Conservation (phyloP, 73 alveolate species). For the Stentor coeruleus region DNA sequence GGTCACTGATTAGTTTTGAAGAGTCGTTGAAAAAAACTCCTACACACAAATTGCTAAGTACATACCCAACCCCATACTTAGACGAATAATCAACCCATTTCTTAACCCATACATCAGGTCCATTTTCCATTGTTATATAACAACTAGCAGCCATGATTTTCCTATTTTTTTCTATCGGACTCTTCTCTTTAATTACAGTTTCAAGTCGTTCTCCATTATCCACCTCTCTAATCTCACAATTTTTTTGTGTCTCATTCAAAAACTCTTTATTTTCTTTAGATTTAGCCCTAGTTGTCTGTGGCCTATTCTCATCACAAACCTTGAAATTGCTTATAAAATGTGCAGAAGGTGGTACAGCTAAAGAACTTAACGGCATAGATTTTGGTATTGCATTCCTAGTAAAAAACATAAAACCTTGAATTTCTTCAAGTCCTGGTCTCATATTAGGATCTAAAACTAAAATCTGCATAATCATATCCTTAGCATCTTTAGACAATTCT, state of each 20-base stretch:
- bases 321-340: neutral
- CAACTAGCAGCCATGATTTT: neutral
- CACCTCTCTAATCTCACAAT: neutral
- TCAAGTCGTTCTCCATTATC: neutral
- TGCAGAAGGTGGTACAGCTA: neutral
- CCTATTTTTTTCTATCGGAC: neutral
- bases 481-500: neutral
- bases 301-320: neutral
- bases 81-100: slow-evolving; percentile 59
- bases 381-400: neutral
- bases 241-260: neutral
- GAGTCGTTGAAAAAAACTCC: slow-evolving; percentile 56
- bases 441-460: neutral
- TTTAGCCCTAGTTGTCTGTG: neutral
- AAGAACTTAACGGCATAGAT: neutral
- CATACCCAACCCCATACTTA: slow-evolving; percentile 53
- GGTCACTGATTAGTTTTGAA: slow-evolving; percentile 39
- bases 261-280: neutral
- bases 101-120: slow-evolving; percentile 56
- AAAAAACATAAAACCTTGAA: neutral
- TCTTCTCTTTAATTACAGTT: neutral
- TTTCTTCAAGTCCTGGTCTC: neutral
- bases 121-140: neutral
- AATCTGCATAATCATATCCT: neutral
- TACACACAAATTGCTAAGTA: slow-evolving; percentile 28